phyloP scores from a whole-genome alignment of 1,139 yeast genomes.

The Debaryomyces coudertii region DNA sequence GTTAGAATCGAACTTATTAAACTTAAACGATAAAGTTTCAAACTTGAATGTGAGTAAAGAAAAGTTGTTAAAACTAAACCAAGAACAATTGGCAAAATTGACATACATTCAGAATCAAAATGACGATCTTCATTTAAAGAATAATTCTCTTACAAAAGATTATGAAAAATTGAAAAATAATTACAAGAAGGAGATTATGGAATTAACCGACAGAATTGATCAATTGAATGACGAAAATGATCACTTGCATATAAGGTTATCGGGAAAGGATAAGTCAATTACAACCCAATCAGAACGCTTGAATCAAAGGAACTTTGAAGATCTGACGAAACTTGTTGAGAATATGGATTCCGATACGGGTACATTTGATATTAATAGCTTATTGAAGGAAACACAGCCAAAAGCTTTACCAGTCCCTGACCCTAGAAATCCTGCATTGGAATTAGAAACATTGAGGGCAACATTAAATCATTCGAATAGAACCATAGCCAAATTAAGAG shows the following conservation, averaged over 20 bases:
- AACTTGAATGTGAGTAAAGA: constrained; percentile 32
- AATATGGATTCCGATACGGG: constrained; percentile 29
- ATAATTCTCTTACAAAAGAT: constrained; percentile 40
- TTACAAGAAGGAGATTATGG: constrained; percentile 44
- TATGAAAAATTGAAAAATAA: constrained; percentile 37
- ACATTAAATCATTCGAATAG: constrained; percentile 69
- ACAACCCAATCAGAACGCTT: neutral
- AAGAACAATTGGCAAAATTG: constrained; percentile 38
- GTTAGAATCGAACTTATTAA: constrained; percentile 60
- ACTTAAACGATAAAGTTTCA: constrained; percentile 49
- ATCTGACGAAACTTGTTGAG: constrained; percentile 8
- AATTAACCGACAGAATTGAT: constrained; percentile 52
- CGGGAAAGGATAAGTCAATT: neutral
- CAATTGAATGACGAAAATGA: constrained; percentile 70
- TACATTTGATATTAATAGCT: constrained; percentile 35
- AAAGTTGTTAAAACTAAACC: constrained; percentile 31
- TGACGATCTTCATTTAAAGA: constrained; percentile 51
- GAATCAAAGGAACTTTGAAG: neutral
- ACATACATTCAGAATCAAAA: constrained; percentile 42
- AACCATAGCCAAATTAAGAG: constrained; percentile 57
- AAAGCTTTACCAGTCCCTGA: constrained; percentile 38
- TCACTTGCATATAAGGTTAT: constrained; percentile 43
- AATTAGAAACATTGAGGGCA: constrained; percentile 67
- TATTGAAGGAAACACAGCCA: constrained; percentile 36
- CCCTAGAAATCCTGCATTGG: constrained; percentile 56